Percentiles rank a stretch among this genome's conserved stretches.
Conservation (phyloP, 2,329 filamentous ascomycete genomes). For the Cladosporium sp. region DNA sequence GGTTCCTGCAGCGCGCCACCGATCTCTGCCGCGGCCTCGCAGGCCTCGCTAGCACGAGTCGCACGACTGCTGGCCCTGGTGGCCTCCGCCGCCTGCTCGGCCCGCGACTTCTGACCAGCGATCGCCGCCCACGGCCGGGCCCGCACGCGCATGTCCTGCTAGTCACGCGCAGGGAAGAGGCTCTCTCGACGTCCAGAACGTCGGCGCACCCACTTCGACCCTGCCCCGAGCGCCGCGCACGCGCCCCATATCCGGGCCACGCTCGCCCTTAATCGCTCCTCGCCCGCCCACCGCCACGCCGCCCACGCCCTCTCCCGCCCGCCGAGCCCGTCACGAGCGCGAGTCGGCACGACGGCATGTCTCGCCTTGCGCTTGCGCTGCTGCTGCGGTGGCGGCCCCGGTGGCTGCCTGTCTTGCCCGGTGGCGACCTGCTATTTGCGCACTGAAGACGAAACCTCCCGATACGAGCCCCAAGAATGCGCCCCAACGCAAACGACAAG, state of each 20-base stretch:
- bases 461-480: not conserved
- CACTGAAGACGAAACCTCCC: not conserved
- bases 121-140: slow-evolving; percentile 1
- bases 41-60: not conserved
- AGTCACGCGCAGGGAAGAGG: slow-evolving; percentile 11
- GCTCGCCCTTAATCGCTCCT: slow-evolving; percentile 8
- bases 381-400: not conserved
- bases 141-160: slow-evolving; percentile 1
- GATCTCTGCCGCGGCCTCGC: not conserved
- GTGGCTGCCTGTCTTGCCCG: too few species aligned
- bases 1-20: not conserved
- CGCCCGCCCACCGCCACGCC: not conserved
- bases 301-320: not conserved
- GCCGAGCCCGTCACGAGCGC: not conserved
- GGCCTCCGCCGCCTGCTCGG: not conserved
- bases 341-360: not conserved
- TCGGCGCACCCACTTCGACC: slow-evolving; percentile 1
- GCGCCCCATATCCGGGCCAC: slow-evolving; percentile 2
- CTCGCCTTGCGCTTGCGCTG: not conserved
- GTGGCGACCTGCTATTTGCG: too few species aligned
- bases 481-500: not conserved
- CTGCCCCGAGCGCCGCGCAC: slow-evolving; percentile 4
- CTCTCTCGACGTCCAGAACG: slow-evolving; percentile 8
- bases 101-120: slow-evolving; percentile 5
- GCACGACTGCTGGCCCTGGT: not conserved